phyloP scores from a whole-genome alignment of 257 asterid genomes.

The Nicotiana sylvestris region DNA sequence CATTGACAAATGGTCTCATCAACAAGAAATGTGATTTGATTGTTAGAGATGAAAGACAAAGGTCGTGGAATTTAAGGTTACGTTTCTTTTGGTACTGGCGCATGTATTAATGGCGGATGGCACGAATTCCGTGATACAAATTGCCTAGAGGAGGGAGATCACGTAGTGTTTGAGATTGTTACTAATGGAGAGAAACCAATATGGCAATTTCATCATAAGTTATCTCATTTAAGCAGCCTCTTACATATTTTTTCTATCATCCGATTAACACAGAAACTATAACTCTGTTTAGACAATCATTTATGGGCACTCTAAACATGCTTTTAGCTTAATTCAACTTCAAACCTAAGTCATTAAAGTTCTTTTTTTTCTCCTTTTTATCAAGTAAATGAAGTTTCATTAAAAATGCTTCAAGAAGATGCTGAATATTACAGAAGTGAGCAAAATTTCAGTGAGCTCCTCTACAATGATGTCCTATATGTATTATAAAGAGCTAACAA shows the following conservation, averaged over 20 bases:
- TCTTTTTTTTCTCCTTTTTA: no score
- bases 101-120: not conserved
- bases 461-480: no score
- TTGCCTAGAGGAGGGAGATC: not conserved
- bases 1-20: not conserved
- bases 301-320: no score
- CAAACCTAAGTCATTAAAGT: no score
- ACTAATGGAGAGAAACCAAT: not conserved
- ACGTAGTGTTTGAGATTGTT: not conserved
- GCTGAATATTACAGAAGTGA: no score
- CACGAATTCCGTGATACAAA: not conserved
- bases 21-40: not conserved
- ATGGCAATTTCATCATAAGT: not conserved
- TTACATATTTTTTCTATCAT: not conserved
- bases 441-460: no score
- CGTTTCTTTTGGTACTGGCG: not conserved
- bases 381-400: no score
- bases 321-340: no score
- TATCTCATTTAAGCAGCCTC: not conserved
- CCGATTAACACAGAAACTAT: not conserved
- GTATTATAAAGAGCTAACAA: no score
- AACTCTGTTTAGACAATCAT: not conserved
- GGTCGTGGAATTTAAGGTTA: constrained; percentile 10
- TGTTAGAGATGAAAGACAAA: not conserved
- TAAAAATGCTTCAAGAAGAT: no score